These are phyloP conservation scores for Lepiota brunneoincarnata DNA, from an alignment of 768 basidiomycete genomes.

Conservation along the genomic window DNA sequence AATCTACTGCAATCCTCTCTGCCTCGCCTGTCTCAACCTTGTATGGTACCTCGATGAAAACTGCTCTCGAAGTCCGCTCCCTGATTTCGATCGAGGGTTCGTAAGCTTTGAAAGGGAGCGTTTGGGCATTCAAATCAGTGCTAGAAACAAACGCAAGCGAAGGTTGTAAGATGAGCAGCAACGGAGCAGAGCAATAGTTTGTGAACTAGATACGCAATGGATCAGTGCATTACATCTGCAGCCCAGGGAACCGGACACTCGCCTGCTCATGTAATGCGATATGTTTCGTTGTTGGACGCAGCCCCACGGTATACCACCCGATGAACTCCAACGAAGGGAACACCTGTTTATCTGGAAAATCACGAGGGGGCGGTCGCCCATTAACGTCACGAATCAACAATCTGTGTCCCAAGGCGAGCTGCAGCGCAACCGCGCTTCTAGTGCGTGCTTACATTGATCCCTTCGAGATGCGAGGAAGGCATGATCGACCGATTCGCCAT, in stretches of 20 bases:
- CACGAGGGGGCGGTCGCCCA: conserved; percentile 6
- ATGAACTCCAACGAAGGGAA: conserved; percentile 97
- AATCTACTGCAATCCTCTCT: conserved; percentile 97
- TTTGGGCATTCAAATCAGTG: conserved; percentile 59
- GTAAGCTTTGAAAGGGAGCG: conserved; percentile 90
- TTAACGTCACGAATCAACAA: conserved; percentile 1
- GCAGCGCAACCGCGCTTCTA: conserved; percentile 1
- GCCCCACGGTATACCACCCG: conserved; percentile 94
- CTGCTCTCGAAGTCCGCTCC: conserved; percentile 71
- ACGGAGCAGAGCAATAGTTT: conserved; percentile 81
- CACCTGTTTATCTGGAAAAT: conserved; percentile 84
- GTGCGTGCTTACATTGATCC: conserved; percentile 71
- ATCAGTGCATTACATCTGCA: not conserved
- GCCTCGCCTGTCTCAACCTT: conserved; percentile 97
- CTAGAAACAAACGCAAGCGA: conserved; percentile 40
- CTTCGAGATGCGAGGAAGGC: conserved; percentile 78
- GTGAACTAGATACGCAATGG: conserved; percentile 59
- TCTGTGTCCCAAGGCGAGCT: conserved; percentile 4
- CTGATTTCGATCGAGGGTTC: conserved; percentile 87
- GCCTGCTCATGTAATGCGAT: conserved; percentile 87
- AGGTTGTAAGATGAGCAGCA: conserved; percentile 77
- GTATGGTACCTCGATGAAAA: conserved; percentile 83
- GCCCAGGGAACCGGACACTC: not conserved
- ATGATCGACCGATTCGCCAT: conserved; percentile 66
- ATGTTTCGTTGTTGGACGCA: conserved; percentile 70